Conservation (phyloP, 371 early-diverging fungal species). For the Actinomortierella wolfii region DNA sequence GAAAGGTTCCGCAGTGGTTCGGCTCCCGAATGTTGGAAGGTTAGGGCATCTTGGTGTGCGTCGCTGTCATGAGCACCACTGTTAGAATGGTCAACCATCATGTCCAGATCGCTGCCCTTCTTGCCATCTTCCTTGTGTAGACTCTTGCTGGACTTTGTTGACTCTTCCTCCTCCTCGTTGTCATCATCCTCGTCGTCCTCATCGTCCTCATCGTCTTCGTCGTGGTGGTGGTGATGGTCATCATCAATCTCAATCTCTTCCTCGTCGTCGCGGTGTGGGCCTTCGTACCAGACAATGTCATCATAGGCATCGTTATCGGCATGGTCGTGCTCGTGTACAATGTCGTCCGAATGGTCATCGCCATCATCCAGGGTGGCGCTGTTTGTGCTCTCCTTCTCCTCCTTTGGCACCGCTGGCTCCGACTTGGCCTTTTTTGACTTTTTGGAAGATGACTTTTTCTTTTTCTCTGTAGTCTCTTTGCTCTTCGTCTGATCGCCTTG, state of each 20-base stretch:
- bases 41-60: neutral
- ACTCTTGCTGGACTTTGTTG: no score
- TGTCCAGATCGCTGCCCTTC: conserved; percentile 6
- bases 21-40: conserved; percentile 24
- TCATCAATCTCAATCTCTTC: conserved; percentile 10
- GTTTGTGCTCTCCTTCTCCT: neutral
- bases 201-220: conserved; percentile 7
- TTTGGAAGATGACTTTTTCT: conserved; percentile 2
- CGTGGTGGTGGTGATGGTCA: conserved; percentile 1
- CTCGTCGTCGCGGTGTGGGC: conserved; percentile 38
- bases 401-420: neutral
- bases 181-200: conserved; percentile 13
- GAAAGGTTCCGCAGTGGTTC: conserved; percentile 14
- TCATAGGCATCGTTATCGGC: conserved; percentile 33
- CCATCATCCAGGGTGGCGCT: neutral
- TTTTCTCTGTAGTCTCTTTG: neutral
- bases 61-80: neutral
- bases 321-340: conserved; percentile 35
- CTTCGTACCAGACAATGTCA: conserved; percentile 38
- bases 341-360: conserved; percentile 14
- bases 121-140: conserved; percentile 8
- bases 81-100: neutral
- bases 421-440: neutral
- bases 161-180: conserved; percentile 15
- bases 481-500: neutral